phyloP scores from a whole-genome alignment of 305 asterid species.

The Fraxinus latifolia region DNA sequence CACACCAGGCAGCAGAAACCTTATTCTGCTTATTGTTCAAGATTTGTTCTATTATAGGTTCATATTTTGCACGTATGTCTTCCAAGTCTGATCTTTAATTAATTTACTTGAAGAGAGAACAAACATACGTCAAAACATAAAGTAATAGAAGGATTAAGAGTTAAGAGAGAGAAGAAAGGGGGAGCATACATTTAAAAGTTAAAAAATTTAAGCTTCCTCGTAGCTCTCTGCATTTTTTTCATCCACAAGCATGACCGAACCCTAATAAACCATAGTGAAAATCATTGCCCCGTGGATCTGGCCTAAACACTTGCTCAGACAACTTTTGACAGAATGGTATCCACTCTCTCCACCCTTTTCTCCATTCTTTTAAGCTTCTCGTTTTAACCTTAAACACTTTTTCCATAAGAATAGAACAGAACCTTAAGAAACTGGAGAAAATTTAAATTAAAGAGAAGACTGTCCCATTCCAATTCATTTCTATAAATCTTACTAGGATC shows the following conservation, averaged over 20 bases:
- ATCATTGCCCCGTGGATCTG: neutral
- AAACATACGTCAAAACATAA: neutral
- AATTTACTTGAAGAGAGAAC: slow-evolving; percentile 10
- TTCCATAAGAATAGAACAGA: neutral
- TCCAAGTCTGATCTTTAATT: neutral
- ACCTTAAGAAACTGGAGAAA: neutral
- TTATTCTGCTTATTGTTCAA: neutral
- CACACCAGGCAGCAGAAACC: neutral
- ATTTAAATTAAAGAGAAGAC: neutral
- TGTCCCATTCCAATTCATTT: neutral
- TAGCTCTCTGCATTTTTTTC: neutral
- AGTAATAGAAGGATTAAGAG: neutral
- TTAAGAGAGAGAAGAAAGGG: neutral
- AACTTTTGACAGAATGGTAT: neutral
- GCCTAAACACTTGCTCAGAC: neutral
- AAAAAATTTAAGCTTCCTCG: neutral
- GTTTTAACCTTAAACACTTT: neutral
- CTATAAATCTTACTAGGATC: neutral
- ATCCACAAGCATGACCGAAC: neutral
- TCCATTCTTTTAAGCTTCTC: neutral
- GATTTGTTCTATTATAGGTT: neutral
- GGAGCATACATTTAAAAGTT: neutral
- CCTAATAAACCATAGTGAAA: neutral
- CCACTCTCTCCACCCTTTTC: neutral
- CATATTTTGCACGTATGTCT: neutral